Percentiles rank a stretch among this genome's conserved stretches.
These are phyloP conservation scores for Blastobotrys malaysiensis DNA, from an alignment of 1,139 yeast genomes.

Conservation along the genomic window DNA sequence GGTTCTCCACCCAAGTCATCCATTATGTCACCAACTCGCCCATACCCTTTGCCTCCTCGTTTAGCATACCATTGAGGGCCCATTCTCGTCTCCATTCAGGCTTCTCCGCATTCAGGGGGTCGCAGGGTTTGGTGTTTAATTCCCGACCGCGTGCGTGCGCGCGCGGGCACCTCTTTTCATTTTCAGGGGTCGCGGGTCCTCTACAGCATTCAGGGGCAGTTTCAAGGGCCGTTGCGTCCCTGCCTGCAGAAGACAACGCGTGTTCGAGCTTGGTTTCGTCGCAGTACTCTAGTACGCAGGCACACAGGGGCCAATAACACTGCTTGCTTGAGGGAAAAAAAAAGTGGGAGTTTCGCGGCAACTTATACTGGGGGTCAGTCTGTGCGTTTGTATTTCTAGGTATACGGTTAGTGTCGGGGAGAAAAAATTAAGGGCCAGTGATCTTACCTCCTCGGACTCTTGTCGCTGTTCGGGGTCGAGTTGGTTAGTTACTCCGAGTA, in stretches of 20 bases:
- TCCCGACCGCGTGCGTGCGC: background rate
- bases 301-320: background rate
- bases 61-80: background rate
- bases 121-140: background rate
- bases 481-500: slow-evolving; percentile 80
- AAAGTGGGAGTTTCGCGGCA: too few relatives aligned
- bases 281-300: too few relatives aligned
- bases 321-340: background rate
- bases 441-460: slow-evolving; percentile 42
- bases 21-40: too few relatives aligned
- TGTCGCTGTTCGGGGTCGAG: slow-evolving; percentile 57
- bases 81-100: background rate
- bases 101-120: slow-evolving; percentile 1
- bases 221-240: background rate
- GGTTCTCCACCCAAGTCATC: too few relatives aligned
- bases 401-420: background rate
- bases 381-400: slow-evolving; percentile 6
- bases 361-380: background rate
- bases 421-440: background rate
- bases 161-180: background rate
- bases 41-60: too few relatives aligned
- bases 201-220: background rate
- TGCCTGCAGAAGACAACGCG: background rate
- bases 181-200: background rate
- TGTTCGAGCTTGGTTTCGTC: background rate